A percentile compares a stretch with the other conserved stretches of the same genome.
Evolutionary conservation across 768 basidiomycete species (phyloP).

Genomic region (Mycena metata): DNA sequence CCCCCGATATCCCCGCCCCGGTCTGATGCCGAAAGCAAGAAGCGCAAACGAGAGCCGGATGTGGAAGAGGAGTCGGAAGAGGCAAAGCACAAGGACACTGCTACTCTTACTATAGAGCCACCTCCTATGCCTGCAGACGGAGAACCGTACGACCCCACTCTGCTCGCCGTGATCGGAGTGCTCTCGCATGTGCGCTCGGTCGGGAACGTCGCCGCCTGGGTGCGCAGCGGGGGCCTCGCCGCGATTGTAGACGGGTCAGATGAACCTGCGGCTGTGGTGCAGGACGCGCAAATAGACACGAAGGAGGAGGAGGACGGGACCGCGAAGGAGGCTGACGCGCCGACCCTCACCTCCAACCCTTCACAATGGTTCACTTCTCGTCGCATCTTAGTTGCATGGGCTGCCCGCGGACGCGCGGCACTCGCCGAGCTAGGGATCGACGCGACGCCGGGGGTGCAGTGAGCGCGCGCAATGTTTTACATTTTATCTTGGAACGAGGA

Average conservation of each 20-base stretch:
- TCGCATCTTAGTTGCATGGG: conserved; percentile 63
- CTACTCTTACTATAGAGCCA: background rate
- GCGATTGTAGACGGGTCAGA: conserved; percentile 20
- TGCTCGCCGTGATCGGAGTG: conserved; percentile 63
- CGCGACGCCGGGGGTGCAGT: conserved; percentile 29
- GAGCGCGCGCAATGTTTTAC: background rate
- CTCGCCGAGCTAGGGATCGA: conserved; percentile 63
- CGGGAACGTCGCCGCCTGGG: conserved; percentile 65
- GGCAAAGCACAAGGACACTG: background rate
- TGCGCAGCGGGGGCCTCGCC: conserved; percentile 57
- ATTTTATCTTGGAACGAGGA: background rate
- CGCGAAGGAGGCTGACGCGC: background rate
- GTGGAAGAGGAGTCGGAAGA: background rate
- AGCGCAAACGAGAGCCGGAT: conserved; percentile 30
- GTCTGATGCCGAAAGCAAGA: conserved; percentile 14
- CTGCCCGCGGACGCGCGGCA: conserved; percentile 62
- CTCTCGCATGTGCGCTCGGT: conserved; percentile 59
- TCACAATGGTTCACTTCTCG: conserved; percentile 68
- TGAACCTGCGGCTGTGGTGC: background rate
- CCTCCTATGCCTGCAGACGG: conserved; percentile 28
- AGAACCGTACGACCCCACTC: conserved; percentile 53
- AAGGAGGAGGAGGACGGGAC: background rate
- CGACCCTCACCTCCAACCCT: conserved; percentile 14
- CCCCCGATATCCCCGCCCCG: background rate
- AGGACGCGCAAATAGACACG: background rate